These are phyloP conservation scores for Psilocybe subaeruginosa DNA, from an alignment of 768 basidiomycete species.

Conservation along the genomic window DNA sequence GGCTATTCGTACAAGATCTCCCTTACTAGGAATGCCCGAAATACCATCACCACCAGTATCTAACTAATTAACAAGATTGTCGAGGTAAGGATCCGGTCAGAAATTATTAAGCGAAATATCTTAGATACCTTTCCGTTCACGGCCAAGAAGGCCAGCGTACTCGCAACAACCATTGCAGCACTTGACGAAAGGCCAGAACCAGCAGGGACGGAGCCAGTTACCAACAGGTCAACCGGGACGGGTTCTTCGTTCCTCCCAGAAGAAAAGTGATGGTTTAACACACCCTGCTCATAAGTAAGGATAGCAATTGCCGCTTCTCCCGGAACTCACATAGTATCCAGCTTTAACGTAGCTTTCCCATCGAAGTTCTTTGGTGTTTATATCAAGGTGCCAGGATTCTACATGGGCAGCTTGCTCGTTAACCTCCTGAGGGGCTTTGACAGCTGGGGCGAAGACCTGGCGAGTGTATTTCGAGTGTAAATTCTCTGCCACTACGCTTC, in stretches of 20 bases:
- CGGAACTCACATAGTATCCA: conserved; percentile 69
- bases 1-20: conserved; percentile 75
- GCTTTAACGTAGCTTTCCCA: conserved; percentile 93
- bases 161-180: conserved; percentile 90
- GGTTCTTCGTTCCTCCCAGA: conserved; percentile 34
- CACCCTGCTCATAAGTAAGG: conserved; percentile 43
- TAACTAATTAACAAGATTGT: conserved; percentile 17
- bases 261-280: conserved; percentile 64
- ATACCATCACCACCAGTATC: conserved; percentile 18
- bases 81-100: background rate
- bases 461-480: conserved; percentile 59
- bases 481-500: conserved; percentile 67
- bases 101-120: conserved; percentile 1
- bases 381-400: conserved; percentile 74
- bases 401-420: conserved; percentile 43
- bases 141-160: conserved; percentile 78
- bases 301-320: background rate
- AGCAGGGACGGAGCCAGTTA: conserved; percentile 83
- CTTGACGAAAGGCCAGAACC: conserved; percentile 89
- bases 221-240: conserved; percentile 69
- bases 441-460: conserved; percentile 59
- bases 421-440: conserved; percentile 30
- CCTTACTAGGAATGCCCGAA: conserved; percentile 50
- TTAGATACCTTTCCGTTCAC: conserved; percentile 66
- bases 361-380: conserved; percentile 65